Evolutionary conservation across 192 early-diverging fungal genomes (phyloP), one percentile per base, ranked within the genome.

Genomic region (Spinellus fusiger): DNA sequence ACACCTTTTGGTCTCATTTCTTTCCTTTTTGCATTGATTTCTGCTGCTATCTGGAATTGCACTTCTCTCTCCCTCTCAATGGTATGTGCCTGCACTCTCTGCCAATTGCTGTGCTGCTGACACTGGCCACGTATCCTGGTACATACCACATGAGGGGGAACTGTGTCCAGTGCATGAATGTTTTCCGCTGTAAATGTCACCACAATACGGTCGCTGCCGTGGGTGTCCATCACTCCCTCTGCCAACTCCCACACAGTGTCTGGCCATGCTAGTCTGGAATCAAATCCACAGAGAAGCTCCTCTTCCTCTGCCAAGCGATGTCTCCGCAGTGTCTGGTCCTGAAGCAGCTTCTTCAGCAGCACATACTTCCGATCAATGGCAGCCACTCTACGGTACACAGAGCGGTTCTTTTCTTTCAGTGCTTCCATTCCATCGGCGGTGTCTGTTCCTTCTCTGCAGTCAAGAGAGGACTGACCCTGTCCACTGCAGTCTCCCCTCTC

Each of bases 51-150:
- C 2, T 38, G 27, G 3, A 65, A 38, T 25, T 57, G 38, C 26
- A 69, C 78, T 52, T 33, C 59, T 38, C 71, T 59, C 57, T 79
- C 77, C 27, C 73, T 70, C 5, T 76, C 77, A 34, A 79, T 64
- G 31, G 78, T 77, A 12, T 62, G 58, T 15, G 38, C 52, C 20
- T 74, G 70, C 8, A 77, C 44, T 15, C 55, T 79, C 40, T 80
- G 77, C 82, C 82, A 84, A 37, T 69, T 65, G 0, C 26, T 33
- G 56, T 84, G 82, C 25, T 68, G 66, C 37, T 70, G 66, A 54
- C 82, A 84, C n/a, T 71, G 58, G 16, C 69, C 49, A 29, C 47
- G 67, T 1, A 35, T 64, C 3, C 47, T 38, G 33, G 59, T 49
- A 50, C 82, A 84, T 0, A 77, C 56, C 18, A 56, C 58, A 7